phyloP scores from a whole-genome alignment of 148 eudicot genomes.

The Vaccinium darrowii region DNA sequence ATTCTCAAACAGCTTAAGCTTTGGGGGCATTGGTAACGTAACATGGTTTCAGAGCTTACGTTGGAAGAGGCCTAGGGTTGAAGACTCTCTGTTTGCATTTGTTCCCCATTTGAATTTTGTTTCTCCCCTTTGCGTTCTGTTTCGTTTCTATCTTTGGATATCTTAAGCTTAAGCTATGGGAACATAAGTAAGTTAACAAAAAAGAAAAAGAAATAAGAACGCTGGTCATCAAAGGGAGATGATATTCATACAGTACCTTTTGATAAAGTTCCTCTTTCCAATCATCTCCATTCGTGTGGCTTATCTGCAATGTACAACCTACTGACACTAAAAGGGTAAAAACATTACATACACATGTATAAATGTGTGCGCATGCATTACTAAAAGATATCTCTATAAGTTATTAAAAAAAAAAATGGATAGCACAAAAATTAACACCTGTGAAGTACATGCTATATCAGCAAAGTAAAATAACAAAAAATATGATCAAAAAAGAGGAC shows the following conservation, averaged over 20 bases:
- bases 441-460: neutral
- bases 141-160: neutral
- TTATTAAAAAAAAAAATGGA: neutral
- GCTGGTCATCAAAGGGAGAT: neutral
- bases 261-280: conserved; percentile 15
- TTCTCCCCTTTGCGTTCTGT: neutral
- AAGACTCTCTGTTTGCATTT: neutral
- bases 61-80: neutral
- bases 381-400: neutral
- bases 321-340: neutral
- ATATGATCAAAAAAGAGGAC: neutral
- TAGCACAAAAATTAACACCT: neutral
- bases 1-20: neutral
- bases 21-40: neutral
- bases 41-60: neutral
- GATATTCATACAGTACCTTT: conserved; percentile 6
- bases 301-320: conserved; percentile 9
- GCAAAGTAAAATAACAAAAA: neutral
- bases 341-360: neutral
- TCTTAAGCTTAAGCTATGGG: neutral
- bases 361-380: neutral
- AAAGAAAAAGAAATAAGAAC: neutral
- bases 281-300: conserved; percentile 3
- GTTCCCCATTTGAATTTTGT: neutral
- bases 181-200: neutral